Conservation (phyloP, 192 early-diverging fungal genomes). For the Coemansia sp. region DNA sequence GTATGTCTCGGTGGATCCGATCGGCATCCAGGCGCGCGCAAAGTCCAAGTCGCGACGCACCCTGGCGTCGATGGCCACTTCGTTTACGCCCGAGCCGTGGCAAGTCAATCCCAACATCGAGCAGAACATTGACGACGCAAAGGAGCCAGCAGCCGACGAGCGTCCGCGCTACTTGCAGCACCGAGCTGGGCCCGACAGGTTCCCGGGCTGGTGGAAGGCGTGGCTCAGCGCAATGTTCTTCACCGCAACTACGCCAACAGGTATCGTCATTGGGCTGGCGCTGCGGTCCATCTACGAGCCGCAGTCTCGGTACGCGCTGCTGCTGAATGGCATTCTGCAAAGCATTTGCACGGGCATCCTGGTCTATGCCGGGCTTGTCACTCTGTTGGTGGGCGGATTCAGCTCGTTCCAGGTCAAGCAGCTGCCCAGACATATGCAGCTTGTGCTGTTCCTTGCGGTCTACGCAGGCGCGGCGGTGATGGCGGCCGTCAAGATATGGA, state of each 20-base stretch:
- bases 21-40: constrained; percentile 1
- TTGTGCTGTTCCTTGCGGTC: constrained; percentile 34
- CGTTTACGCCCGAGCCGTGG: constrained; percentile 51
- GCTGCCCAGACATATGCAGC: constrained; percentile 17
- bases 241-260: constrained; percentile 71
- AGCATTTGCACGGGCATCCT: constrained; percentile 73
- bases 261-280: constrained; percentile 74
- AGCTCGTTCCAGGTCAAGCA: constrained; percentile 45
- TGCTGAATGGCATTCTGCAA: constrained; percentile 69
- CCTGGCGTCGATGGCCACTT: constrained; percentile 42
- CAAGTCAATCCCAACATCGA: constrained; percentile 48
- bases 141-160: not conserved
- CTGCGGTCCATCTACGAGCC: constrained; percentile 62
- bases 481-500: constrained; percentile 45
- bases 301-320: constrained; percentile 57
- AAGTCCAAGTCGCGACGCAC: constrained; percentile 35
- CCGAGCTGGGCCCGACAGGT: constrained; percentile 28
- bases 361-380: constrained; percentile 69
- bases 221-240: constrained; percentile 59
- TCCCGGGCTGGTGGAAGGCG: constrained; percentile 52
- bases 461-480: constrained; percentile 44
- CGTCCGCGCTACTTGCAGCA: constrained; percentile 24
- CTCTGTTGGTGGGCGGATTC: constrained; percentile 67
- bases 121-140: constrained; percentile 12
- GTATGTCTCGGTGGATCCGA: constrained; percentile 14